Evolutionary conservation across 768 basidiomycete genomes (phyloP).

Genomic region (Mycena amicta): DNA sequence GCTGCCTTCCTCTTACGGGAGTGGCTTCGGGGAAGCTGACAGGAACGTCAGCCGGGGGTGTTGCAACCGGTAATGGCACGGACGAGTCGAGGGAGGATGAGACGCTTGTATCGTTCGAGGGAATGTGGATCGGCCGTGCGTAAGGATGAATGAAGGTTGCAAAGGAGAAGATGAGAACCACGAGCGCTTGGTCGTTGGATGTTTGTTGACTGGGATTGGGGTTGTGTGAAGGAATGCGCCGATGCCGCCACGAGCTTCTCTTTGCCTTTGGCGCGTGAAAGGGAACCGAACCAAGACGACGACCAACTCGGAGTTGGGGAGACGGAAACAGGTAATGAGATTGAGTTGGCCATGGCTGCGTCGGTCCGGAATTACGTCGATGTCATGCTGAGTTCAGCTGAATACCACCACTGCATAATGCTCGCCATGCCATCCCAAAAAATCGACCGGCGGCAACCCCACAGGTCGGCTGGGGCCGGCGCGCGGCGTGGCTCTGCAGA

Average conservation of each 20-base stretch:
- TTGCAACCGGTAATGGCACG: slow-evolving; percentile 18
- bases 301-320: slow-evolving; percentile 20
- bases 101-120: neutral
- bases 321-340: slow-evolving; percentile 18
- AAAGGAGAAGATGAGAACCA: slow-evolving; percentile 27
- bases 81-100: slow-evolving; percentile 22
- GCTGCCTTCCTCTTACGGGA: slow-evolving; percentile 21
- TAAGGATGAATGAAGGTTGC: slow-evolving; percentile 17
- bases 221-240: neutral
- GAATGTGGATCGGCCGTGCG: slow-evolving; percentile 19
- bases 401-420: slow-evolving; percentile 51
- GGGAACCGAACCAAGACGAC: slow-evolving; percentile 39
- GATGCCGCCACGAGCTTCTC: slow-evolving; percentile 22
- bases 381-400: slow-evolving; percentile 49
- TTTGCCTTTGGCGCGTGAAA: slow-evolving; percentile 33
- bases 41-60: slow-evolving; percentile 14
- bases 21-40: slow-evolving; percentile 18
- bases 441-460: slow-evolving; percentile 56
- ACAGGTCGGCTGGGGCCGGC: slow-evolving; percentile 58
- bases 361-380: slow-evolving; percentile 15
- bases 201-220: slow-evolving; percentile 8
- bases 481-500: slow-evolving; percentile 47
- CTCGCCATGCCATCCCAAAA: slow-evolving; percentile 75
- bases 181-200: slow-evolving; percentile 19
- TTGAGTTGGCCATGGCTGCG: slow-evolving; percentile 2